Conservation (phyloP, 176 grass and related monocot genomes). For the Carex myosuroides region DNA sequence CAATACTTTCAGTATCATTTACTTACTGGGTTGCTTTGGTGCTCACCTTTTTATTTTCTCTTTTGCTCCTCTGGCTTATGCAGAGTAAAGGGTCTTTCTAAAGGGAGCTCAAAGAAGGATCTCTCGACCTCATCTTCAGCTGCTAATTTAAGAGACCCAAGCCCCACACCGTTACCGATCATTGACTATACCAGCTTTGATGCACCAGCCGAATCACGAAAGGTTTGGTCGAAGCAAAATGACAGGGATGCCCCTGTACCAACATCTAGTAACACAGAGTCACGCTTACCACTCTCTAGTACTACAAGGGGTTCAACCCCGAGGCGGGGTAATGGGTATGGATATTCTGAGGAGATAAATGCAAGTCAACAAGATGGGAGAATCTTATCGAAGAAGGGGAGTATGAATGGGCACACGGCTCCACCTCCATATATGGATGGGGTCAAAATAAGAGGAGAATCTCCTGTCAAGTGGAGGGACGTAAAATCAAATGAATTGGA, state of each 20-base stretch:
- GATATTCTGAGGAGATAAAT: conserved; percentile 19
- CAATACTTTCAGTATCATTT: neutral
- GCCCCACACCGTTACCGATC: conserved; percentile 9
- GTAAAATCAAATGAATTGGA: conserved; percentile 21
- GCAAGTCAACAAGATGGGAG: conserved; percentile 13
- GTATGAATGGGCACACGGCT: conserved; percentile 2
- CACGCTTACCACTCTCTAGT: neutral
- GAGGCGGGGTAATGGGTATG: conserved; percentile 8
- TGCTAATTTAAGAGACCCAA: conserved; percentile 46
- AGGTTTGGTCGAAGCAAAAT: conserved; percentile 24
- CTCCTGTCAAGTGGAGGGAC: conserved; percentile 27
- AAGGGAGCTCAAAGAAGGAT: conserved; percentile 45
- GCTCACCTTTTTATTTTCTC: neutral
- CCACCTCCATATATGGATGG: conserved; percentile 13
- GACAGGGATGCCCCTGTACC: conserved; percentile 14
- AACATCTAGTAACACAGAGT: conserved; percentile 14
- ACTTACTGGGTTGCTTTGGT: neutral
- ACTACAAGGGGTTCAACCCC: conserved; percentile 5
- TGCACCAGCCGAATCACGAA: conserved; percentile 10
- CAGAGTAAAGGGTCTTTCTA: conserved; percentile 56
- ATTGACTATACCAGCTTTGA: conserved; percentile 20
- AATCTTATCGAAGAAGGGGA: neutral
- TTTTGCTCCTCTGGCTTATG: conserved; percentile 5
- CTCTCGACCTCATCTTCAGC: conserved; percentile 19
- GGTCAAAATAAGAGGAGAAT: conserved; percentile 22